Base-by-base conservation (phyloP, 2,329 filamentous ascomycete species). In the Berkeleyomyces rouxiae region DNA sequence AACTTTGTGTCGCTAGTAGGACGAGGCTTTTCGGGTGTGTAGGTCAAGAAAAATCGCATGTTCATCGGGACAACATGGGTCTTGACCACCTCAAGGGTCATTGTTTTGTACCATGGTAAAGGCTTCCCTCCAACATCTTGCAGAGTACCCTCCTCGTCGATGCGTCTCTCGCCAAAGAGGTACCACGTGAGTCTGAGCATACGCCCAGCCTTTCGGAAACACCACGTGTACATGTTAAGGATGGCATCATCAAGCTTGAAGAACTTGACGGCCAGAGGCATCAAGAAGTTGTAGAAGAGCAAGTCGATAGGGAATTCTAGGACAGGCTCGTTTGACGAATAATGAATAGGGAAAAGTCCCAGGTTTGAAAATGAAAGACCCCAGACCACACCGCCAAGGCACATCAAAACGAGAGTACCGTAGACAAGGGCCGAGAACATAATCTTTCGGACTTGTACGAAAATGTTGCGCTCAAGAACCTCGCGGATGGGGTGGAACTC, bases 401-500 rank as follows among this genome's bases (percentile, higher is more conserved):
- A 99, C 36, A 97, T 76, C 46, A 97, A 87, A 63, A 99, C 91
- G 61, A 99, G 76, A 0, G 88, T 90, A 42, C 93, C 95, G 68
- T 99, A 99, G 2, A 99, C 91, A 63, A 97, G 83, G 13, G 91
- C 95, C 66, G 91, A 96, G 70, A 97, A 97, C 1, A 91, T 81
- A 58, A 99, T 99, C 75, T 99, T 99, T 63, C 92, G 85, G 42
- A 99, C 81, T 73, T 99, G 93, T 0, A 91, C 96, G 10, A 87
- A 85, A 58, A 99, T 86, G 68, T 87, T 95, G 42, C 93, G 85
- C 72, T 99, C 93, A 16, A 99, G 80, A 10, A 99, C 93, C 72
- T 99, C 93, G 44, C 95, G 88, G 4, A 99, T 92, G 0, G 93
- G 93, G 71, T 99, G 93, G 72, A 99, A 99, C 10, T 93, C 96